A percentile compares a stretch with the other conserved stretches of the same genome.
phyloP scores from a whole-genome alignment of 1,284 basidiomycete species.

The Cryptococcus sp. region DNA sequence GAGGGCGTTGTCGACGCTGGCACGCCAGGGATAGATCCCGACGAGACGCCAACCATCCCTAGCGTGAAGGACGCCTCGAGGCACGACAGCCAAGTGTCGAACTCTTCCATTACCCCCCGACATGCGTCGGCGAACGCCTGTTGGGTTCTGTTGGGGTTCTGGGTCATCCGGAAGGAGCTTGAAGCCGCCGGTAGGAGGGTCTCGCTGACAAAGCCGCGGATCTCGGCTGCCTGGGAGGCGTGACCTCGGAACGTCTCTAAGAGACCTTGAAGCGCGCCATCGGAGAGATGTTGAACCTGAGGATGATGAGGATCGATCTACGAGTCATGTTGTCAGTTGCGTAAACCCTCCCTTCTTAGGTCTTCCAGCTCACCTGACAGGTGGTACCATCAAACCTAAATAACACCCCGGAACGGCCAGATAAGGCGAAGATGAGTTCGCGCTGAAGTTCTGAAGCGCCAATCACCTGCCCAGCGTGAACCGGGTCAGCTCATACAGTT shows the following conservation, averaged over 20 bases:
- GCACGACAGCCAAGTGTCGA: constrained; percentile 67
- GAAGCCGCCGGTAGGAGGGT: constrained; percentile 43
- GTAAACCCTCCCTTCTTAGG: not conserved
- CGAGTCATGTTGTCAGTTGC: not conserved
- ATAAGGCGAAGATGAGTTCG: constrained; percentile 39
- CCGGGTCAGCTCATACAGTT: not conserved
- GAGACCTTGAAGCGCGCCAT: constrained; percentile 61
- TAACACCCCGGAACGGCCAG: constrained; percentile 35
- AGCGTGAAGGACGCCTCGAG: constrained; percentile 64
- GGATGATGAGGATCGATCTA: constrained; percentile 25
- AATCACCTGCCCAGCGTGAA: constrained; percentile 21
- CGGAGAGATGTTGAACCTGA: constrained; percentile 57
- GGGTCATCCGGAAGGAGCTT: constrained; percentile 20
- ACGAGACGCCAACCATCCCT: constrained; percentile 2
- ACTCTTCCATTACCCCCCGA: constrained; percentile 57
- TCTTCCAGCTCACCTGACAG: constrained; percentile 26
- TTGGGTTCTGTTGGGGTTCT: constrained; percentile 55
- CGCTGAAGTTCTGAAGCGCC: constrained; percentile 32
- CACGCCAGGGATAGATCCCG: not conserved
- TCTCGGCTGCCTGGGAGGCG: constrained; percentile 59
- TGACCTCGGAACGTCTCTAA: constrained; percentile 57
- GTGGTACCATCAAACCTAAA: constrained; percentile 17
- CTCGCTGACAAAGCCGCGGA: constrained; percentile 60
- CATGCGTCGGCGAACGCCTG: constrained; percentile 78
- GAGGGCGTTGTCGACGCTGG: constrained; percentile 62